Conservation (phyloP, 1,284 basidiomycete genomes). For the Moniliophthora roreri region DNA sequence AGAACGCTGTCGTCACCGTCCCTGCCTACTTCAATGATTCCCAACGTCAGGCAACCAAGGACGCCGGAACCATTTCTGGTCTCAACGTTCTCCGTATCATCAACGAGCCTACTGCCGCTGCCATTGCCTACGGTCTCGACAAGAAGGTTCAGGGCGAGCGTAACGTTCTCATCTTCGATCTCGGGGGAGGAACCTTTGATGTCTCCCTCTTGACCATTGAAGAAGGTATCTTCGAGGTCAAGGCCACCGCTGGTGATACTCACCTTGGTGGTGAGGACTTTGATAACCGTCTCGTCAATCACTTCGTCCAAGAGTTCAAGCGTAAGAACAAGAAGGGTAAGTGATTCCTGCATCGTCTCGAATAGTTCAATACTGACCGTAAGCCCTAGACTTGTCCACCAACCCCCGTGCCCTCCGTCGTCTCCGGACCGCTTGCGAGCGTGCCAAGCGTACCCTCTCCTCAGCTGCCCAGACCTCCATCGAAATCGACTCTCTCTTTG, state of each 20-base stretch:
- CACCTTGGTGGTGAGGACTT: conserved; percentile 91
- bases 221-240: conserved; percentile 78
- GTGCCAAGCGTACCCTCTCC: conserved; percentile 98
- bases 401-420: conserved; percentile 97
- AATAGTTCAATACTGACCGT: background rate
- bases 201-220: conserved; percentile 78
- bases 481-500: conserved; percentile 97
- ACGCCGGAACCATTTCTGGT: conserved; percentile 76
- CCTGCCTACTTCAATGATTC: conserved; percentile 72
- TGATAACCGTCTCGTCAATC: conserved; percentile 86
- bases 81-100: conserved; percentile 71
- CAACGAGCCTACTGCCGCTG: conserved; percentile 65
- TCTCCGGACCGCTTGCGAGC: conserved; percentile 97
- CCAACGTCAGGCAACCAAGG: conserved; percentile 82
- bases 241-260: conserved; percentile 80
- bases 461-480: conserved; percentile 96
- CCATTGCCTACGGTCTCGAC: conserved; percentile 71
- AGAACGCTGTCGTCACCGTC: conserved; percentile 47
- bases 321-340: conserved; percentile 21
- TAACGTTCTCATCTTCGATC: conserved; percentile 85
- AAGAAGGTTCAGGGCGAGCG: conserved; percentile 70
- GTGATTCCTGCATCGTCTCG: conserved; percentile 1
- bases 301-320: conserved; percentile 31
- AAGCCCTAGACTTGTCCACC: conserved; percentile 70
- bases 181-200: conserved; percentile 85